Evolutionary conservation across 129 eudicot genomes (phyloP).

Genomic region (Centaurea solstitialis): DNA sequence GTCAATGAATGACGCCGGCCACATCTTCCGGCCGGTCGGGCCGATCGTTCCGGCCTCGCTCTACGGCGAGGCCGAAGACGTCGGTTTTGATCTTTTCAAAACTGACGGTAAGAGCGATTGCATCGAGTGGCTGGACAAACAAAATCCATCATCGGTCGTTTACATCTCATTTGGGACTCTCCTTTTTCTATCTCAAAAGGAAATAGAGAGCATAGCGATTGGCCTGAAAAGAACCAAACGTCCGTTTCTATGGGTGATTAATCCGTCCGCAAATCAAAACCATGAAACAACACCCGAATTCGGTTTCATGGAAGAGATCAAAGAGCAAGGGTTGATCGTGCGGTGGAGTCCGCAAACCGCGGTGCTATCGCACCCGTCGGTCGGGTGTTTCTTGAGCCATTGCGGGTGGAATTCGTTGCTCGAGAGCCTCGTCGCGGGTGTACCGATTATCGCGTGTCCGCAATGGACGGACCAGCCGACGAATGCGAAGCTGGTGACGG

Average conservation of each 20-base stretch:
- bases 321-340: slow-evolving; percentile 48
- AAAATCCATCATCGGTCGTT: slow-evolving; percentile 37
- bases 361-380: slow-evolving; percentile 38
- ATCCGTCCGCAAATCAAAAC: slow-evolving; percentile 18
- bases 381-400: slow-evolving; percentile 53
- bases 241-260: slow-evolving; percentile 52
- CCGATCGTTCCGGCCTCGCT: slow-evolving; percentile 38
- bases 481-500: slow-evolving; percentile 41
- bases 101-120: slow-evolving; percentile 24
- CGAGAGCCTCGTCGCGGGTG: slow-evolving; percentile 43
- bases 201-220: slow-evolving; percentile 26
- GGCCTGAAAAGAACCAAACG: slow-evolving; percentile 24
- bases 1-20: slow-evolving; percentile 1
- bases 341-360: slow-evolving; percentile 45
- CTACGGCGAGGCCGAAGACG: slow-evolving; percentile 16
- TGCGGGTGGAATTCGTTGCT: slow-evolving; percentile 64
- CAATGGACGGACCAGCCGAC: slow-evolving; percentile 58
- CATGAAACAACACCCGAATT: background rate
- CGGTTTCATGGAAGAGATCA: slow-evolving; percentile 27
- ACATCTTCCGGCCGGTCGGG: slow-evolving; percentile 38
- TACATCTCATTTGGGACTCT: slow-evolving; percentile 53
- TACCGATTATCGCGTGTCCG: slow-evolving; percentile 53
- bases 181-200: slow-evolving; percentile 5
- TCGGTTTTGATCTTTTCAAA: slow-evolving; percentile 19
- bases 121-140: slow-evolving; percentile 39